Percentiles rank a stretch among this genome's conserved stretches.
Evolutionary conservation across 2,329 filamentous ascomycete species (phyloP).

Genomic region (Monilinia aucupariae): DNA sequence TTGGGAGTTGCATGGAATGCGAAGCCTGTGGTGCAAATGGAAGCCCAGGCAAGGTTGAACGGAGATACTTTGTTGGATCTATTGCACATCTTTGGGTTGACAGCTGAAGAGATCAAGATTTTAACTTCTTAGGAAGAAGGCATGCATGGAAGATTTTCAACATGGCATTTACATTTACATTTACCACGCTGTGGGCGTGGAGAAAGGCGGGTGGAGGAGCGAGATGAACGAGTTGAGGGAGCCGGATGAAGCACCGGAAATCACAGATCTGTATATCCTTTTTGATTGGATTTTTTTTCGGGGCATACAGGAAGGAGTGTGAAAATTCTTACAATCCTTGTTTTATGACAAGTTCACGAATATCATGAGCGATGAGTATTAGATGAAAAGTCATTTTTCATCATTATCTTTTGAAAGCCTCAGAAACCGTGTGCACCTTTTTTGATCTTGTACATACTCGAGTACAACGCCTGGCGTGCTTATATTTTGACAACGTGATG

Average conservation of each 20-base stretch:
- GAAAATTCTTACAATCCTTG: neutral
- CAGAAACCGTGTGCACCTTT: too few relatives aligned
- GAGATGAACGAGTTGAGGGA: neutral
- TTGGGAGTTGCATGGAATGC: conserved; percentile 80
- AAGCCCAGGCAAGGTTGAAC: conserved; percentile 68
- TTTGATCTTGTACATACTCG: too few relatives aligned
- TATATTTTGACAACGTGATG: too few relatives aligned
- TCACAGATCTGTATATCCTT: neutral
- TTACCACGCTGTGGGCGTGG: neutral
- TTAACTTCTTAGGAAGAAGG: conserved; percentile 33
- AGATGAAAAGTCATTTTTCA: neutral
- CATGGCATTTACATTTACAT: neutral
- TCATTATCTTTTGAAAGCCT: neutral
- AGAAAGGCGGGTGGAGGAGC: too few relatives aligned
- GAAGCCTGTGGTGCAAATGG: conserved; percentile 74
- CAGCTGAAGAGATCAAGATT: conserved; percentile 54
- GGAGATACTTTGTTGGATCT: conserved; percentile 65
- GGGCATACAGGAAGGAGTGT: neutral
- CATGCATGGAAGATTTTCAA: too few relatives aligned
- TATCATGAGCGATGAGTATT: neutral
- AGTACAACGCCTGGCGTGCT: too few relatives aligned
- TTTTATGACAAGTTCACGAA: neutral
- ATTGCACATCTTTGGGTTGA: conserved; percentile 68
- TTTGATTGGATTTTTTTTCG: neutral
- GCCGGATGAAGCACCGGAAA: neutral